Percentiles rank a stretch among this genome's conserved stretches.
Evolutionary conservation across 2,329 filamentous ascomycete genomes (phyloP).

Genomic region (Ophiostoma sp.): DNA sequence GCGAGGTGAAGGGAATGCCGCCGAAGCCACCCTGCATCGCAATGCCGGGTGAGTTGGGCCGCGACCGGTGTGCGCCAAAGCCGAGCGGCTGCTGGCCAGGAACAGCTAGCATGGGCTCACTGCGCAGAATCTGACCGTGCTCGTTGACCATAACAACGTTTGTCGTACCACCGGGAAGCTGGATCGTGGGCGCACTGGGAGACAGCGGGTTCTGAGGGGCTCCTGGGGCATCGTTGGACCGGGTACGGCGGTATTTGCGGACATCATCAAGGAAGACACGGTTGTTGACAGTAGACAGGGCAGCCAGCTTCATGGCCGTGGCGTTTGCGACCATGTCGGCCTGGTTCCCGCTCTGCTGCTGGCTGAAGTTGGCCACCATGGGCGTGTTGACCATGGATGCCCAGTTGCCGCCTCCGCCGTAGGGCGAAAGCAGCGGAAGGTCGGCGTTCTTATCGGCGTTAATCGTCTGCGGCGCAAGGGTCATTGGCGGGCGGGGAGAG

Average conservation of each 20-base stretch:
- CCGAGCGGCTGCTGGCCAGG: slow-evolving; percentile 58
- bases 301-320: slow-evolving; percentile 97
- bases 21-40: slow-evolving; percentile 70
- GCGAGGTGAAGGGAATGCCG: slow-evolving; percentile 73
- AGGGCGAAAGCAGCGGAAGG: slow-evolving; percentile 83
- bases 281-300: slow-evolving; percentile 96
- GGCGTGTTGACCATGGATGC: slow-evolving; percentile 98
- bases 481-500: slow-evolving; percentile 72
- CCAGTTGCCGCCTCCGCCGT: slow-evolving; percentile 85
- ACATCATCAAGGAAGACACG: slow-evolving; percentile 95
- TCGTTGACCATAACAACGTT: slow-evolving; percentile 95
- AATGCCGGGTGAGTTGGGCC: slow-evolving; percentile 85
- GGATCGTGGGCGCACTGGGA: slow-evolving; percentile 62
- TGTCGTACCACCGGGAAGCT: slow-evolving; percentile 68
- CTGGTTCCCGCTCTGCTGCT: slow-evolving; percentile 61
- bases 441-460: slow-evolving; percentile 72
- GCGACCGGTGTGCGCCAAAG: slow-evolving; percentile 72
- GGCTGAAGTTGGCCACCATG: slow-evolving; percentile 82
- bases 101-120: slow-evolving; percentile 80
- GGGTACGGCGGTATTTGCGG: slow-evolving; percentile 88
- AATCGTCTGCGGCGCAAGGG: slow-evolving; percentile 69
- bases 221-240: slow-evolving; percentile 79
- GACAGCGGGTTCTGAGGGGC: slow-evolving; percentile 62
- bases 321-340: slow-evolving; percentile 99
- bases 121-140: slow-evolving; percentile 80